Percentiles rank a stretch among this genome's conserved stretches.
Conservation (phyloP, 805 yeast genomes). For the Wickerhamomyces mucosus region DNA sequence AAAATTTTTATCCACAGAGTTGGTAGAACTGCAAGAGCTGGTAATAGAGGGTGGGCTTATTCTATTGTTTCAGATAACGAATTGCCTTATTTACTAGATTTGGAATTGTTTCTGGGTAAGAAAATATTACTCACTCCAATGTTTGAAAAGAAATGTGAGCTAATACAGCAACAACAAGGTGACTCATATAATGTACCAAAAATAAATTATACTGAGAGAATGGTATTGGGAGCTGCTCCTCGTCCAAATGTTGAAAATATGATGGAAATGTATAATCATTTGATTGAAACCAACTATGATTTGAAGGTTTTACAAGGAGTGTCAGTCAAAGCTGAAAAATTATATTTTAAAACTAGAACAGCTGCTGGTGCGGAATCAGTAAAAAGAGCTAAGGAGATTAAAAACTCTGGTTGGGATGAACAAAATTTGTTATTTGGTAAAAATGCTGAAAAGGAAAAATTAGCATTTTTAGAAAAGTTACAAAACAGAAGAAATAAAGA, state of each 20-base stretch:
- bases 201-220: slow-evolving; percentile 60
- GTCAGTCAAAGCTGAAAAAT: slow-evolving; percentile 77
- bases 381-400: slow-evolving; percentile 72
- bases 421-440: slow-evolving; percentile 74
- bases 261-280: slow-evolving; percentile 60
- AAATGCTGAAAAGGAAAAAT: slow-evolving; percentile 65
- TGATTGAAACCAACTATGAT: slow-evolving; percentile 60
- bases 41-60: slow-evolving; percentile 96
- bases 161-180: slow-evolving; percentile 38
- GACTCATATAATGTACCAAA: slow-evolving; percentile 42
- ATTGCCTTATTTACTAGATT: slow-evolving; percentile 80
- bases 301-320: slow-evolving; percentile 55
- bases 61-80: slow-evolving; percentile 80
- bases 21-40: slow-evolving; percentile 99
- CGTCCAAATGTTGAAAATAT: slow-evolving; percentile 58
- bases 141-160: slow-evolving; percentile 52
- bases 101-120: slow-evolving; percentile 83
- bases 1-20: slow-evolving; percentile 95
- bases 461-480: slow-evolving; percentile 60
- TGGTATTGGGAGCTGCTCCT: slow-evolving; percentile 80
- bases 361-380: slow-evolving; percentile 84
- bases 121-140: slow-evolving; percentile 63
- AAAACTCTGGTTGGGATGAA: slow-evolving; percentile 78
- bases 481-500: slow-evolving; percentile 66
- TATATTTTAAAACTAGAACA: slow-evolving; percentile 76